A percentile compares a stretch with the other conserved stretches of the same genome.
phyloP scores from a whole-genome alignment of 2,329 filamentous ascomycete genomes.

The Colletotrichum australisinense region DNA sequence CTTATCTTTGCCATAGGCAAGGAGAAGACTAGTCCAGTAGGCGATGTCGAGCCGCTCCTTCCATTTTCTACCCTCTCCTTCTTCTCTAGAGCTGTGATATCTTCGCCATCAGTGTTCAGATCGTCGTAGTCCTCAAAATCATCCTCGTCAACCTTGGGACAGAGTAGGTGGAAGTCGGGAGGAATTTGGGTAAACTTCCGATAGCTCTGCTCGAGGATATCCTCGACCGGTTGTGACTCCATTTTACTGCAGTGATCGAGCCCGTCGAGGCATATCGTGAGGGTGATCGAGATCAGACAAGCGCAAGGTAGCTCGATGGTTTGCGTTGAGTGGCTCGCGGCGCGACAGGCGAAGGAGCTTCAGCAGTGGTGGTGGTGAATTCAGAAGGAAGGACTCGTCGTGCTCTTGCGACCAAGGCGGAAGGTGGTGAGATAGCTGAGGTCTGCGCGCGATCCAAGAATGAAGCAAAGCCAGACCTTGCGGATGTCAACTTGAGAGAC shows the following conservation, averaged over 20 bases:
- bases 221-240: slow-evolving; percentile 47
- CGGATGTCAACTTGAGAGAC: background rate
- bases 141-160: slow-evolving; percentile 71
- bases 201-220: slow-evolving; percentile 56
- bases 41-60: slow-evolving; percentile 69
- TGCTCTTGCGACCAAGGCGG: background rate
- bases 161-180: slow-evolving; percentile 72
- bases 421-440: background rate
- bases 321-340: background rate
- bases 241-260: slow-evolving; percentile 43
- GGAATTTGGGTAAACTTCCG: slow-evolving; percentile 57
- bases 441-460: background rate
- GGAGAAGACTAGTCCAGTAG: slow-evolving; percentile 75
- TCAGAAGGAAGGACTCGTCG: background rate
- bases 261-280: slow-evolving; percentile 14
- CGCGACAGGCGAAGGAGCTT: background rate
- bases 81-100: slow-evolving; percentile 63
- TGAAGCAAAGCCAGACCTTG: background rate
- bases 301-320: background rate
- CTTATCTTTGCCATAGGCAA: slow-evolving; percentile 73
- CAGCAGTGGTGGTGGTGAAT: background rate
- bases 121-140: slow-evolving; percentile 75
- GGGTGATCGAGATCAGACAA: background rate
- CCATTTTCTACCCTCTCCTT: slow-evolving; percentile 63
- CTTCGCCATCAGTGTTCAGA: slow-evolving; percentile 47